A percentile compares a stretch with the other conserved stretches of the same genome.
phyloP scores from a whole-genome alignment of 805 yeast genomes.

The Sugiyamaella qingdaonensis region DNA sequence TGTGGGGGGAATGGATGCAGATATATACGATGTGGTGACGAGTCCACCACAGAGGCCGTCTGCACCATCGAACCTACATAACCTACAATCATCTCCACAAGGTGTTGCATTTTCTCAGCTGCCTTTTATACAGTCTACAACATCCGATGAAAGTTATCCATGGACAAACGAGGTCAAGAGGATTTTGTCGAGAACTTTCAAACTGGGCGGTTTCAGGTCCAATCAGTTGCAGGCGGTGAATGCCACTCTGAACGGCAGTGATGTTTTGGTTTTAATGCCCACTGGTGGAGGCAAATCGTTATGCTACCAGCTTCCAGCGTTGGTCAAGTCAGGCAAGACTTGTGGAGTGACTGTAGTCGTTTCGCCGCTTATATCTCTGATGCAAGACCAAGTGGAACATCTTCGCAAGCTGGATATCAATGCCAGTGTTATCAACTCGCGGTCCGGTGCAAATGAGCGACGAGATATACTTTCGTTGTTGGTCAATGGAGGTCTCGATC shows the following conservation, averaged over 20 bases:
- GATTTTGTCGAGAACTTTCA: slow-evolving; percentile 56
- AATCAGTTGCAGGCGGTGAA: slow-evolving; percentile 86
- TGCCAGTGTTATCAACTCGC: slow-evolving; percentile 88
- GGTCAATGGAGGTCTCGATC: slow-evolving; percentile 59
- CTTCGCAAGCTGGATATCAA: slow-evolving; percentile 59
- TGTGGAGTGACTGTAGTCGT: slow-evolving; percentile 85
- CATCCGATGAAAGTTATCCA: slow-evolving; percentile 25
- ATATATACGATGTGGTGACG: no score
- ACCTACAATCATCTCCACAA: slow-evolving; percentile 2
- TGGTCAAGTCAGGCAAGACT: slow-evolving; percentile 69
- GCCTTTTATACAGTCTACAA: not conserved
- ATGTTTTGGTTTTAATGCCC: slow-evolving; percentile 94
- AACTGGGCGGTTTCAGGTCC: slow-evolving; percentile 62
- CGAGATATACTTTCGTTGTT: slow-evolving; percentile 58
- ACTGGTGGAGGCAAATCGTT: slow-evolving; percentile 98
- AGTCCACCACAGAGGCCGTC: no score
- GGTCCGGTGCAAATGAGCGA: slow-evolving; percentile 59
- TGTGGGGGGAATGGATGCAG: no score
- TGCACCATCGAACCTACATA: no score
- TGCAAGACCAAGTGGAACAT: slow-evolving; percentile 96
- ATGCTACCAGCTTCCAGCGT: slow-evolving; percentile 93
- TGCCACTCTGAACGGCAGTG: slow-evolving; percentile 68
- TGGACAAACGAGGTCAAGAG: slow-evolving; percentile 70
- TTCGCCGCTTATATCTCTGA: slow-evolving; percentile 89
- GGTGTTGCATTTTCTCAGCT: not conserved